Conservation (phyloP, 208 protist species). For the Trypanosoma vivax region DNA sequence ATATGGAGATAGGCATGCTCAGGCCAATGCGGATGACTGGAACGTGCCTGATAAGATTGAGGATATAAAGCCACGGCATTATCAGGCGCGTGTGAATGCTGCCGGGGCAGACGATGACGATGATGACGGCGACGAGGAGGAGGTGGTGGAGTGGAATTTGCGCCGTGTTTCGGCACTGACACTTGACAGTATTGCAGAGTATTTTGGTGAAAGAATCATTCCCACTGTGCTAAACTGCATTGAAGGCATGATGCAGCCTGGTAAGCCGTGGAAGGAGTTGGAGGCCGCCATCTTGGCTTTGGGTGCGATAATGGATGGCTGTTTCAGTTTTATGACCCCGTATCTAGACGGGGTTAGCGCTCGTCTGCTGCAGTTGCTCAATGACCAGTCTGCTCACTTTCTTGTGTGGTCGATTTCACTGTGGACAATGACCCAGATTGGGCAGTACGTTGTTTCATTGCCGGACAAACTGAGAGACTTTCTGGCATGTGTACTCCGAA, state of each 20-base stretch:
- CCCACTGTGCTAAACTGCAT: slow-evolving; percentile 70
- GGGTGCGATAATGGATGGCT: slow-evolving; percentile 89
- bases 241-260: slow-evolving; percentile 61
- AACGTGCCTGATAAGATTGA: slow-evolving; percentile 75
- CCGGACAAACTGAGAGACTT: slow-evolving; percentile 25
- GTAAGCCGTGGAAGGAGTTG: slow-evolving; percentile 61
- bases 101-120: slow-evolving; percentile 34
- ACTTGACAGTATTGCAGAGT: slow-evolving; percentile 81
- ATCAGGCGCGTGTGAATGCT: slow-evolving; percentile 48
- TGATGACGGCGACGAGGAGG: slow-evolving; percentile 74
- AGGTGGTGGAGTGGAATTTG: slow-evolving; percentile 89
- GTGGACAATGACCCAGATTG: slow-evolving; percentile 83
- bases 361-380: slow-evolving; percentile 69
- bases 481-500: slow-evolving; percentile 37
- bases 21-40: slow-evolving; percentile 71
- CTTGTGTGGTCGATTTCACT: slow-evolving; percentile 87
- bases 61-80: slow-evolving; percentile 81
- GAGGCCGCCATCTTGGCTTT: slow-evolving; percentile 90
- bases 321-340: slow-evolving; percentile 68
- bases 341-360: slow-evolving; percentile 70
- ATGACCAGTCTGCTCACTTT: slow-evolving; percentile 63
- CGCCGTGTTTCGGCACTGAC: slow-evolving; percentile 82
- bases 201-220: slow-evolving; percentile 79
- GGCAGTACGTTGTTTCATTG: slow-evolving; percentile 41
- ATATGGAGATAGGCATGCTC: slow-evolving; percentile 86